A percentile compares a stretch with the other conserved stretches of the same genome.
These are phyloP conservation scores for Psophocarpus tetragonolobus DNA, from an alignment of 306 rosid species.

Conservation along the genomic window DNA sequence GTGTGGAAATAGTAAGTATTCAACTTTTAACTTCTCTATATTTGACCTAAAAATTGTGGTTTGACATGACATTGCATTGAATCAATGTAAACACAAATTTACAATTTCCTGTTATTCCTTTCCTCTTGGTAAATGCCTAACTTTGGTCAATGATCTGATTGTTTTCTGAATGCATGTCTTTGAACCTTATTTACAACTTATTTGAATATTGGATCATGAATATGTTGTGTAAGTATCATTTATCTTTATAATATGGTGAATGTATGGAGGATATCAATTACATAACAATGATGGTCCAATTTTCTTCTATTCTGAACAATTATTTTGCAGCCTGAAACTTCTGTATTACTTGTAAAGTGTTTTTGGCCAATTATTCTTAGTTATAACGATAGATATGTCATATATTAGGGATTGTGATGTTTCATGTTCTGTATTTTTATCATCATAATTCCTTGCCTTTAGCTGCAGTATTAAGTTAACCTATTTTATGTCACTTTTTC, in stretches of 20 bases:
- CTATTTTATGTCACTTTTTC: not conserved
- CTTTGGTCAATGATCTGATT: not conserved
- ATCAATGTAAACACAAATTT: not conserved
- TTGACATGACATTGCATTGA: not conserved
- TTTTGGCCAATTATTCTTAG: not conserved
- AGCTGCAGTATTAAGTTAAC: not conserved
- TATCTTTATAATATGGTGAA: not conserved
- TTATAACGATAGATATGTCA: not conserved
- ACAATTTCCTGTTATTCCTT: not conserved
- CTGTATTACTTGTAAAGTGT: not conserved
- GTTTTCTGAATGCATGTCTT: not conserved
- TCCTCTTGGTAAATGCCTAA: no score
- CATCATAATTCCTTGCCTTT: no score
- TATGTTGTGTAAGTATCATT: not conserved
- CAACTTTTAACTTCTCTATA: not conserved
- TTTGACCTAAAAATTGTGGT: not conserved
- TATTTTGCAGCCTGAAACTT: not conserved
- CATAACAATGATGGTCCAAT: not conserved
- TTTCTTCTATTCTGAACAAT: not conserved
- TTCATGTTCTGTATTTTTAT: not conserved
- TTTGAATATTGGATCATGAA: not conserved
- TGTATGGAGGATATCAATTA: not conserved
- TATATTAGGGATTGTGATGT: not conserved
- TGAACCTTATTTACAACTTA: not conserved
- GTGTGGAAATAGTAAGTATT: constrained; percentile 76